Conservation (phyloP, 202 grass and related monocot species). For the Carex sylvatica region DNA sequence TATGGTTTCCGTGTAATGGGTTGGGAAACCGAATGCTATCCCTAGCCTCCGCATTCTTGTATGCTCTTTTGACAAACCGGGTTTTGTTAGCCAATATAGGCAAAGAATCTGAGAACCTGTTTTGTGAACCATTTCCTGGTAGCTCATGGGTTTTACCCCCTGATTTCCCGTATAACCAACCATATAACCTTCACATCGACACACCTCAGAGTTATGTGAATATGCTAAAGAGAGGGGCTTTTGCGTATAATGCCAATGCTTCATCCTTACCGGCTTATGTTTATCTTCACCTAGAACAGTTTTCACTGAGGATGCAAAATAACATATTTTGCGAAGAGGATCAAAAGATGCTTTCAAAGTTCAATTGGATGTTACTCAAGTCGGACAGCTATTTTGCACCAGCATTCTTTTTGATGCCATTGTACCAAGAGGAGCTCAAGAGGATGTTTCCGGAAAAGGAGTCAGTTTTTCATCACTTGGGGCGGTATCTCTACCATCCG, state of each 20-base stretch:
- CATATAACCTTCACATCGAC: constrained; percentile 25
- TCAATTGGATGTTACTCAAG: constrained; percentile 75
- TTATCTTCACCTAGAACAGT: constrained; percentile 67
- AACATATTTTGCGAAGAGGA: constrained; percentile 83
- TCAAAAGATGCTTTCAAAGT: constrained; percentile 50
- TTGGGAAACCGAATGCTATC: constrained; percentile 90
- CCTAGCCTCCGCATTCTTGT: constrained; percentile 72
- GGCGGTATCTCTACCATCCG: constrained; percentile 78
- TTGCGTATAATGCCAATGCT: constrained; percentile 32
- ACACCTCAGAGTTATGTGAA: constrained; percentile 67
- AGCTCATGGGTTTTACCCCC: constrained; percentile 73
- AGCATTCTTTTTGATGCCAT: constrained; percentile 64
- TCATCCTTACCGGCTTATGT: constrained; percentile 56
- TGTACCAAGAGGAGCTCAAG: constrained; percentile 52
- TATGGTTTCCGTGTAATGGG: constrained; percentile 89
- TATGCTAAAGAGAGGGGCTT: constrained; percentile 54
- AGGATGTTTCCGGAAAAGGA: constrained; percentile 66
- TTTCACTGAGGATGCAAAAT: constrained; percentile 41
- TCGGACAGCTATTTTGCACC: constrained; percentile 88
- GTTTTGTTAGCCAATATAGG: constrained; percentile 55
- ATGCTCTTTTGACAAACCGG: constrained; percentile 69
- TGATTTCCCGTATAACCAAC: constrained; percentile 56
- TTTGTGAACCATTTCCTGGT: constrained; percentile 84
- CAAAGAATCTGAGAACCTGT: constrained; percentile 54
- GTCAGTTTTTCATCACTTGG: constrained; percentile 81